Evolutionary conservation across 805 yeast genomes (phyloP), one percentile per base, ranked within the genome.

Genomic region (Kodamaea lidongshanica): DNA sequence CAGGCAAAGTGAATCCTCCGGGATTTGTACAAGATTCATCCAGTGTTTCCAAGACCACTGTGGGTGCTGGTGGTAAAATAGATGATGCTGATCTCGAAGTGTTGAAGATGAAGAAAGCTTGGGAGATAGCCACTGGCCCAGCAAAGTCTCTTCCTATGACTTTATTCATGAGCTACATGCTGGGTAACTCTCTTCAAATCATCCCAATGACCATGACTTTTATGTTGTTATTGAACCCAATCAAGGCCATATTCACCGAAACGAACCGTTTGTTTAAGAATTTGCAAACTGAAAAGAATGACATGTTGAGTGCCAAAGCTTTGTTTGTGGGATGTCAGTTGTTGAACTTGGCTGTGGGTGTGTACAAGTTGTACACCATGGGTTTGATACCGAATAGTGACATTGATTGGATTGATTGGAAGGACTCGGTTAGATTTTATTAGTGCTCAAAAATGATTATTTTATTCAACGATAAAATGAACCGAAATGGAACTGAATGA

Each of bases 381-480:
- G 97, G 96, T 0, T 62, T 89, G 41, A 76, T 89, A 36, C 98
- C 98, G 13, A 84, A 81, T 44, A 79, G 77, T 20, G 70, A 70
- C 26, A 79, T 94, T 41, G 98, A 89, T 51, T 92, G 97, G 97
- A 59, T 89, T 11, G 77, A 86, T 5, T 88, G 94, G 88, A 94
- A 87, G 49, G 45, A 42, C 3, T 55, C 56, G 25, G 37, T 37
- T 6, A 24, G 24, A 10, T 37, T 25, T 16, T n/a, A n/a, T n/a
- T n/a, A n/a, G n/a, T n/a, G n/a, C n/a, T n/a, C n/a, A n/a, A n/a
- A n/a, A n/a, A n/a, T n/a, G n/a, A n/a, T n/a, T n/a, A n/a, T n/a
- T n/a, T n/a, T n/a, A n/a, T n/a, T n/a, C n/a, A n/a, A n/a, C n/a
- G n/a, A n/a, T n/a, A n/a, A n/a, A n/a, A n/a, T n/a, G n/a, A n/a